phyloP scores from a whole-genome alignment of 352 stramenopile genomes.

The Pythium dissimile region DNA sequence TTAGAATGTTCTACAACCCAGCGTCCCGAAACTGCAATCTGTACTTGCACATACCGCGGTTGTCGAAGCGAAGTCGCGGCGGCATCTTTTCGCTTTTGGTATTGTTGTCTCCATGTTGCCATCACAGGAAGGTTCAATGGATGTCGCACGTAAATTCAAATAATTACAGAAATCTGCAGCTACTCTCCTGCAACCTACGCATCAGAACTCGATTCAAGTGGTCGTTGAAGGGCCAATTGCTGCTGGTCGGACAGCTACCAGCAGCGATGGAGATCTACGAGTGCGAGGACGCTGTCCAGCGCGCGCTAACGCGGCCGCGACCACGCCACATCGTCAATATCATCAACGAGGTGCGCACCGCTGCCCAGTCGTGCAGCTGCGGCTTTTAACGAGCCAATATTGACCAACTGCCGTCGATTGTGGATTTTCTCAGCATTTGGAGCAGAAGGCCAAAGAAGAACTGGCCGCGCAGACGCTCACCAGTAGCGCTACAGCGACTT shows the following conservation, averaged over 20 bases:
- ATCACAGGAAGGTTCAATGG: background rate
- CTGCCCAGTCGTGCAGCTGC: too few species aligned
- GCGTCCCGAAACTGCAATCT: too few species aligned
- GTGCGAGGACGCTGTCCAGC: conserved; percentile 78
- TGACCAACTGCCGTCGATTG: background rate
- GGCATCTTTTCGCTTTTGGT: background rate
- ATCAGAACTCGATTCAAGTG: conserved; percentile 3
- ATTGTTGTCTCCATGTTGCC: background rate
- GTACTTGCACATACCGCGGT: conserved; percentile 32
- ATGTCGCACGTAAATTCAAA: conserved; percentile 30
- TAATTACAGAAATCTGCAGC: background rate
- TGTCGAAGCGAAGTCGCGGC: conserved; percentile 46
- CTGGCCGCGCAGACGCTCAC: too few species aligned
- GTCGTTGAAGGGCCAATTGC: conserved; percentile 12
- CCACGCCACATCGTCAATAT: conserved; percentile 62
- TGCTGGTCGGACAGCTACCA: background rate
- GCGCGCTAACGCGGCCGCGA: conserved; percentile 64
- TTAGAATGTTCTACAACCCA: background rate
- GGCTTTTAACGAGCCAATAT: too few species aligned
- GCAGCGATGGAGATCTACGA: conserved; percentile 67
- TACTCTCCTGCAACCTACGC: conserved; percentile 14
- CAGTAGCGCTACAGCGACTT: too few species aligned
- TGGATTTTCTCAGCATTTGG: conserved; percentile 39
- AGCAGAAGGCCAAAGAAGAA: conserved; percentile 29
- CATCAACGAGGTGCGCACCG: conserved; percentile 57